Conservation (phyloP, 805 yeast species). For the Kazachstania kunashirensis region DNA sequence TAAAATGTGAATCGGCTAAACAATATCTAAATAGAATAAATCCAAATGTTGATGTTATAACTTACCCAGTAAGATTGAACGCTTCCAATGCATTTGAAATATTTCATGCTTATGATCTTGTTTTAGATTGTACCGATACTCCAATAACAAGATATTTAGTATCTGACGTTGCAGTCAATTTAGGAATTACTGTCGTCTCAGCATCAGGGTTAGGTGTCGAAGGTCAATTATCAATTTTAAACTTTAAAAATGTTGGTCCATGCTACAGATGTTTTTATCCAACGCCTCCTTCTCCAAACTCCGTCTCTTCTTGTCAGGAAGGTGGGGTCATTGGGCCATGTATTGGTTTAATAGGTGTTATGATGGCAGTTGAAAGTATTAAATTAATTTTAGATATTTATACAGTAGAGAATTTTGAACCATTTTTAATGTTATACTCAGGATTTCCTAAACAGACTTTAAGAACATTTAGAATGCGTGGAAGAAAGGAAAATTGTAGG, state of each 20-base stretch:
- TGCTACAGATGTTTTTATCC: constrained; percentile 95
- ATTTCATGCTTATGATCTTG: constrained; percentile 55
- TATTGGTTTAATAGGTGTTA: constrained; percentile 82
- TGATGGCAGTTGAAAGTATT: constrained; percentile 83
- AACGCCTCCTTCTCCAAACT: constrained; percentile 73
- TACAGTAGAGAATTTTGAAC: constrained; percentile 43
- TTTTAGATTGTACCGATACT: constrained; percentile 91
- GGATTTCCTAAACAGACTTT: constrained; percentile 60
- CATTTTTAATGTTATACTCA: constrained; percentile 58
- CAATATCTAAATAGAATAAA: constrained; percentile 45
- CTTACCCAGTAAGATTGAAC: constrained; percentile 44
- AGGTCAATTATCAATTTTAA: constrained; percentile 76
- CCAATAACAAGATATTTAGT: constrained; percentile 81
- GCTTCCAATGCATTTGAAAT: constrained; percentile 54
- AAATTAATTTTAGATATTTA: constrained; percentile 59
- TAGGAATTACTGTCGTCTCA: constrained; percentile 66
- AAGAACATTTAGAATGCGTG: constrained; percentile 72
- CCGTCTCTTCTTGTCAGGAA: constrained; percentile 79
- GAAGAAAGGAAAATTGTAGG: constrained; percentile 47
- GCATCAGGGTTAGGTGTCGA: constrained; percentile 89
- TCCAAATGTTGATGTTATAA: constrained; percentile 50
- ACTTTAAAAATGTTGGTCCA: constrained; percentile 62
- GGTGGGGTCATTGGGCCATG: constrained; percentile 95
- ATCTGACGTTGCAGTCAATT: constrained; percentile 69
- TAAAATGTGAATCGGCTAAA: constrained; percentile 75